Evolutionary conservation across 2,329 filamentous ascomycete species (phyloP).

Genomic region (Monosporascus sp.): DNA sequence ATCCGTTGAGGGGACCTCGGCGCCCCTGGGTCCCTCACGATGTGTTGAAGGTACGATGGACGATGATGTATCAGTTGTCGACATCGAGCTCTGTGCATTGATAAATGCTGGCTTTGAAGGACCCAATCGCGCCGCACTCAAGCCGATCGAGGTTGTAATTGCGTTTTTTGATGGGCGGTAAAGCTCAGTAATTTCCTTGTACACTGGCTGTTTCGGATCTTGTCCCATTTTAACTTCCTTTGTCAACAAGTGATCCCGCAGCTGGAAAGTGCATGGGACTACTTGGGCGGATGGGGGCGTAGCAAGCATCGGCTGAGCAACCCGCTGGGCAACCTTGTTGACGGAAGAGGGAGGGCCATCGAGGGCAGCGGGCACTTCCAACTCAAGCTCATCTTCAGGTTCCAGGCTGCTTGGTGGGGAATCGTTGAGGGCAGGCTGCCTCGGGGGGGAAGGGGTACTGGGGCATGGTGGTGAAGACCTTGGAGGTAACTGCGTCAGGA

Average conservation of each 20-base stretch:
- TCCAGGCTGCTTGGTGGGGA: conserved; percentile 23
- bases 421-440: conserved; percentile 3
- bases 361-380: conserved; percentile 23
- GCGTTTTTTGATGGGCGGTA: conserved; percentile 12
- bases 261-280: conserved; percentile 24
- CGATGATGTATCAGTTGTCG: conserved; percentile 14
- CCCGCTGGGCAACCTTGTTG: conserved; percentile 16
- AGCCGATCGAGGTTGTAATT: conserved; percentile 2
- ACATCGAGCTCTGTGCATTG: conserved; percentile 12
- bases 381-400: conserved; percentile 26
- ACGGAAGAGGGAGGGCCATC: conserved; percentile 12
- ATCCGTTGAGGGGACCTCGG: conserved; percentile 1
- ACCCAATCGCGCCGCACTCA: not conserved
- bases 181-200: conserved; percentile 10
- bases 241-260: conserved; percentile 4
- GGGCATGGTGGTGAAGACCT: conserved; percentile 15
- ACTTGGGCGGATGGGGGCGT: conserved; percentile 30
- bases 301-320: conserved; percentile 13
- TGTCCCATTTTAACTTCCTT: not conserved
- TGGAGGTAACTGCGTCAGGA: conserved; percentile 20
- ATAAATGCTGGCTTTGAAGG: not conserved
- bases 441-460: conserved; percentile 10
- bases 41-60: conserved; percentile 24
- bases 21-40: not conserved
- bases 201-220: conserved; percentile 3